A percentile compares a stretch with the other conserved stretches of the same genome.
phyloP scores from a whole-genome alignment of 2,329 filamentous ascomycete species.

The Pyrenophora graminea region DNA sequence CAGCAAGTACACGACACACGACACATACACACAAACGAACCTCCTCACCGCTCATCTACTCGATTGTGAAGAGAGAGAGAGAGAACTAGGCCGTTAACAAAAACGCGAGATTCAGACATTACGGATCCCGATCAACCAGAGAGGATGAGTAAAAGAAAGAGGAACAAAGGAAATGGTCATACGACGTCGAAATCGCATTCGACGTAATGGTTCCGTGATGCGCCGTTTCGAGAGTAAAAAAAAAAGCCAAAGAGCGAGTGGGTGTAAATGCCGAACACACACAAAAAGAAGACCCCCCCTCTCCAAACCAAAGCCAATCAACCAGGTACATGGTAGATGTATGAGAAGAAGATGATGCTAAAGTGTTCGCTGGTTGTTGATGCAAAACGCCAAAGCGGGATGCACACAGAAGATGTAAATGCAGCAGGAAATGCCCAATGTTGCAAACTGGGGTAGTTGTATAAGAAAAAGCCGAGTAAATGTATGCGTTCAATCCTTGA shows the following conservation, averaged over 20 bases:
- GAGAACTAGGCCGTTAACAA: conserved; percentile 2
- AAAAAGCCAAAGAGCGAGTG: too few species aligned
- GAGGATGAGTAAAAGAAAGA: conserved; percentile 24
- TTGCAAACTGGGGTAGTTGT: too few species aligned
- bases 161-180: conserved; percentile 39
- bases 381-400: conserved; percentile 4
- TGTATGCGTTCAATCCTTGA: neutral
- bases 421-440: too few species aligned
- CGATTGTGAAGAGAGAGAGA: neutral
- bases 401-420: neutral
- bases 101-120: conserved; percentile 18
- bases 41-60: too few species aligned
- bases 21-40: too few species aligned
- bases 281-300: neutral
- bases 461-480: neutral
- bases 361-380: neutral
- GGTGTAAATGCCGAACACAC: neutral
- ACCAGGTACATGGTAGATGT: neutral
- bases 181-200: conserved; percentile 42
- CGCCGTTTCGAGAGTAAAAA: conserved; percentile 19
- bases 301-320: too few species aligned
- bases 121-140: conserved; percentile 4
- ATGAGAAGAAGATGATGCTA: neutral
- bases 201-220: conserved; percentile 31
- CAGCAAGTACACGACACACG: too few species aligned